Percentiles rank a stretch among this genome's conserved stretches.
phyloP scores from a whole-genome alignment of 202 grass and related monocot species.

The Tripidium arundinaceum region DNA sequence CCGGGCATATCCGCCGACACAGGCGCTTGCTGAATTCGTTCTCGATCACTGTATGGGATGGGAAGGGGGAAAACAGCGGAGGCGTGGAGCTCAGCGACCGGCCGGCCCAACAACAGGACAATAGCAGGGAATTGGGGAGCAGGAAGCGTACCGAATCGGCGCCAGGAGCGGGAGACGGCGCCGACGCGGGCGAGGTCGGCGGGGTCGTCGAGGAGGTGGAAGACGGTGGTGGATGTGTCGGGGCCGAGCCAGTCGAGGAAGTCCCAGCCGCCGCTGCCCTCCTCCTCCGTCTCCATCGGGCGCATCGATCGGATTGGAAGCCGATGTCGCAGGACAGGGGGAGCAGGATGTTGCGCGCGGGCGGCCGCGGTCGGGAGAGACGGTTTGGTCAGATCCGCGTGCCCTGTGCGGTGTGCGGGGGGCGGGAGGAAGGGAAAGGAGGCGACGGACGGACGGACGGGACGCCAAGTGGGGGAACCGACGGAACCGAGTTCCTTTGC shows the following conservation, averaged over 20 bases:
- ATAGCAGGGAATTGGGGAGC: not conserved
- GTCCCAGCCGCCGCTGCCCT: not conserved
- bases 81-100: not conserved
- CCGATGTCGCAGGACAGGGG: not conserved
- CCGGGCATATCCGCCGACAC: slow-evolving; percentile 53
- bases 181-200: slow-evolving; percentile 61
- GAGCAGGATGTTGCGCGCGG: not conserved
- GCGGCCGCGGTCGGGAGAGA: not conserved
- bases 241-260: slow-evolving; percentile 58
- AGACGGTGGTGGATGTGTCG: slow-evolving; percentile 48
- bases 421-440: no score
- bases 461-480: no score
- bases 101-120: rapidly evolving
- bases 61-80: not conserved
- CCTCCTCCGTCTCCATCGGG: slow-evolving; percentile 25
- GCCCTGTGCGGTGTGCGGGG: not conserved
- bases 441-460: no score
- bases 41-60: slow-evolving; percentile 38
- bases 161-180: slow-evolving; percentile 66
- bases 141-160: slow-evolving; percentile 47
- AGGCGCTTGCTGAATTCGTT: slow-evolving; percentile 59
- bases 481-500: no score
- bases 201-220: slow-evolving; percentile 48
- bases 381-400: not conserved
- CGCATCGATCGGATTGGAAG: not conserved